Evolutionary conservation across 441 rosid species (phyloP).

Genomic region (Adansonia madagascariensis): DNA sequence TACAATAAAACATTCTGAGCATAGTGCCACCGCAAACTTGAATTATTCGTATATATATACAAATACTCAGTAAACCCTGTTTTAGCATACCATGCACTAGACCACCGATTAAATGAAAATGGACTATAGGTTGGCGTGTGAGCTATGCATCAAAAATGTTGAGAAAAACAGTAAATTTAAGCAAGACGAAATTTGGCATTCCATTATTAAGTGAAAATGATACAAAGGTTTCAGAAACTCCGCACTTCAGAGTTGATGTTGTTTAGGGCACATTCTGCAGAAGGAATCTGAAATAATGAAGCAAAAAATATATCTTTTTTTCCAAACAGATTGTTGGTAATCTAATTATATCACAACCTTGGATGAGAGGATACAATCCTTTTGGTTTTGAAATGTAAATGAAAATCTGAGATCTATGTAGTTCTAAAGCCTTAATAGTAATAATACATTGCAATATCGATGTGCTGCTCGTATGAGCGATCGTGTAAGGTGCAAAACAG

Average conservation of each 20-base stretch:
- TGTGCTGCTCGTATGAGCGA: not conserved
- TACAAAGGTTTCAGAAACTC: not conserved
- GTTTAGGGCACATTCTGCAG: not conserved
- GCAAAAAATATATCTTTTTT: not conserved
- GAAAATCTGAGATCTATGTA: not conserved
- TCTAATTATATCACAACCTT: conserved; percentile 3
- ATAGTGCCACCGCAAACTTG: not conserved
- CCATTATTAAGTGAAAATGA: not conserved
- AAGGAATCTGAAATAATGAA: not conserved
- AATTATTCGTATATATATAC: not conserved
- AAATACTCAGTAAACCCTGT: not conserved
- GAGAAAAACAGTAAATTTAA: not conserved
- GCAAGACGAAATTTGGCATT: not conserved
- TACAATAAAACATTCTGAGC: not conserved
- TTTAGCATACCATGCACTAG: not conserved
- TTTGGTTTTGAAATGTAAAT: not conserved
- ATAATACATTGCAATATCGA: not conserved
- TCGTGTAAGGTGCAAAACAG: not conserved
- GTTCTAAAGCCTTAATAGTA: not conserved
- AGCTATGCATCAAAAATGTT: not conserved
- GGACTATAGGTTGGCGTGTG: not conserved
- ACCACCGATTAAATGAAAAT: not conserved
- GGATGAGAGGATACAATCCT: not conserved
- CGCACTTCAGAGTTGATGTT: not conserved
- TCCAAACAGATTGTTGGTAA: not conserved